phyloP scores from a whole-genome alignment of 2,329 filamentous ascomycete genomes.

The Ascochyta pisi region DNA sequence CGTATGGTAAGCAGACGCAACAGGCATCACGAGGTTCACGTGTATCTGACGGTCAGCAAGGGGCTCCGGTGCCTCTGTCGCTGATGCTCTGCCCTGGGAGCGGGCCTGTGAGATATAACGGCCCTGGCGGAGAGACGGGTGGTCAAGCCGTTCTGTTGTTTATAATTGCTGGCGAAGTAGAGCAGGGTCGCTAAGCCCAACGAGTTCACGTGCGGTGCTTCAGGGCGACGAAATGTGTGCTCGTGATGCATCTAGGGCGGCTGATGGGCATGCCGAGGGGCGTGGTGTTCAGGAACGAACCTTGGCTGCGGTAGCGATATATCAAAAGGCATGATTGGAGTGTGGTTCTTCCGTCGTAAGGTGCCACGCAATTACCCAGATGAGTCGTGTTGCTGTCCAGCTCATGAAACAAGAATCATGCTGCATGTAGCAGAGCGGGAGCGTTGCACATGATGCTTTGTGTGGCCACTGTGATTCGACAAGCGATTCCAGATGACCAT shows the following conservation, averaged over 20 bases:
- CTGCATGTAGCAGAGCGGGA: conserved; percentile 33
- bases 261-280: conserved; percentile 7
- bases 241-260: conserved; percentile 9
- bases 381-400: conserved; percentile 45
- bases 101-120: background rate
- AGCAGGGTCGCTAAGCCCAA: background rate
- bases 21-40: background rate
- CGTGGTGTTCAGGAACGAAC: conserved; percentile 18
- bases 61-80: background rate
- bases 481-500: conserved; percentile 43
- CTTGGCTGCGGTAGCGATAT: conserved; percentile 19
- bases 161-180: background rate
- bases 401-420: conserved; percentile 50
- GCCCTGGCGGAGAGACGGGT: background rate
- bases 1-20: conserved; percentile 5
- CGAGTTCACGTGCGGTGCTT: conserved; percentile 4
- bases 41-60: conserved; percentile 3
- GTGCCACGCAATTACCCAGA: conserved; percentile 28
- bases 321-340: conserved; percentile 16
- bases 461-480: conserved; percentile 45
- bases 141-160: background rate
- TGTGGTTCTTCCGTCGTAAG: conserved; percentile 15
- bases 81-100: background rate
- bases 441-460: conserved; percentile 47
- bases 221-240: conserved; percentile 2